Conservation (phyloP, 164 flowering plant species). For the Tinospora cordifolia region DNA sequence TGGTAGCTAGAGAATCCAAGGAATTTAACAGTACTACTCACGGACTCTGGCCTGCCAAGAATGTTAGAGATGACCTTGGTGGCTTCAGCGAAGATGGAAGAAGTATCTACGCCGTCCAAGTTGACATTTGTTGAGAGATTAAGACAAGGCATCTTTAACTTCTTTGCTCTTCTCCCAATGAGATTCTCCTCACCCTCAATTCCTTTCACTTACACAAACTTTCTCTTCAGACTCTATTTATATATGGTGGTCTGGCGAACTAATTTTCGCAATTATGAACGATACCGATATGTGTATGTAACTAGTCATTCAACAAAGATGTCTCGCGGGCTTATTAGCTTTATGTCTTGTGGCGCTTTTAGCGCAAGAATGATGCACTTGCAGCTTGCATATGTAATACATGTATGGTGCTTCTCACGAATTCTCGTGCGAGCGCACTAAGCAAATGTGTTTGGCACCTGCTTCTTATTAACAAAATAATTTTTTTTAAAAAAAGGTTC, state of each 20-base stretch:
- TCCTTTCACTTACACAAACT: neutral
- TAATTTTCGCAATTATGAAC: too few species aligned
- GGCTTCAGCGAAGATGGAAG: slow-evolving; percentile 59
- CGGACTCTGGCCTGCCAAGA: slow-evolving; percentile 71
- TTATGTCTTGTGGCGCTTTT: neutral
- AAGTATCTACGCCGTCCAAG: slow-evolving; percentile 61
- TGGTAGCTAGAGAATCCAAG: too few species aligned
- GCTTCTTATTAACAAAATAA: too few species aligned
- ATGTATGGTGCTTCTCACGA: too few species aligned
- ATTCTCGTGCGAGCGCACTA: neutral
- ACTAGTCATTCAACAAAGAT: too few species aligned
- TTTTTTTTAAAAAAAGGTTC: neutral
- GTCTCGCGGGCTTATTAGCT: neutral
- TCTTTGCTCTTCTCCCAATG: slow-evolving; percentile 1
- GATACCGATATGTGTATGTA: too few species aligned
- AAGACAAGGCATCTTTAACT: slow-evolving; percentile 52
- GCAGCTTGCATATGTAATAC: too few species aligned
- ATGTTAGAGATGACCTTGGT: slow-evolving; percentile 49
- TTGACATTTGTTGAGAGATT: slow-evolving; percentile 61
- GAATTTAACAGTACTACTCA: slow-evolving; percentile 15
- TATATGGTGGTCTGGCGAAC: too few species aligned
- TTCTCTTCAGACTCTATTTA: too few species aligned
- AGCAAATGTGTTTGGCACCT: too few species aligned
- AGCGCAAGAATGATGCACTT: too few species aligned
- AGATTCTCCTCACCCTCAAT: neutral